Evolutionary conservation across 805 yeast genomes (phyloP), one percentile per base, ranked within the genome.

Genomic region (Pichia cephalocereana): DNA sequence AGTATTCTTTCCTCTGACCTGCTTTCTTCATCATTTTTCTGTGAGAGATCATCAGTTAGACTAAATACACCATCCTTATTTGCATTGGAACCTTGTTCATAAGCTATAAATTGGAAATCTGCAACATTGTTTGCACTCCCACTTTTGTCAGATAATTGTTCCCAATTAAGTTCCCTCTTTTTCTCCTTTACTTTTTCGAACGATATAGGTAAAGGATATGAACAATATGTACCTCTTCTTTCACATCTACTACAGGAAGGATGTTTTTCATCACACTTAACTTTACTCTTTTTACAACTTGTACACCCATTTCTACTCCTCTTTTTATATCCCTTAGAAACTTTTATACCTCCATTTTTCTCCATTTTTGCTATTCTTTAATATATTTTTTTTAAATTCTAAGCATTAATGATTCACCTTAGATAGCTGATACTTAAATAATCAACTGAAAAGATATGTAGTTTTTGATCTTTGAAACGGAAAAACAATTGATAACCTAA

Each of bases 261-360:
- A 30, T 52, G 54, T 1, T 32, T 27, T 27, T 56, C 62, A 47
- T 55, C 58, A 42, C 62, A 58, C 45, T 58, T 58, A 27, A 57
- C 47, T 26, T 54, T 50, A 40, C 60, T 47, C 34, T 55, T 58
- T 19, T 58, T 54, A 34, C 62, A 49, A 27, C 18, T 28, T n/a
- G 38, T 36, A 30, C 52, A 49, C 11, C 52, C 52, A 10, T 37
- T 15, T 17, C 47, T 36, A n/a, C 50, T 49, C 12, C 50, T 48
- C 12, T 34, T 10, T 38, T n/a, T 36, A 18, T 37, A 17, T 14
- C 26, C 36, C 17, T 30, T 40, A 9, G 17, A 34, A 15, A 34
- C 17, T 34, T 15, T 34, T 15, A 34, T 34, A 34, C 17, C 15
- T 7, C 8, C 14, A 38, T 44, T 57, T 61, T 27, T n/a, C n/a